Evolutionary conservation across 2,329 filamentous ascomycete genomes (phyloP).

Genomic region (Penicillium olsonii): DNA sequence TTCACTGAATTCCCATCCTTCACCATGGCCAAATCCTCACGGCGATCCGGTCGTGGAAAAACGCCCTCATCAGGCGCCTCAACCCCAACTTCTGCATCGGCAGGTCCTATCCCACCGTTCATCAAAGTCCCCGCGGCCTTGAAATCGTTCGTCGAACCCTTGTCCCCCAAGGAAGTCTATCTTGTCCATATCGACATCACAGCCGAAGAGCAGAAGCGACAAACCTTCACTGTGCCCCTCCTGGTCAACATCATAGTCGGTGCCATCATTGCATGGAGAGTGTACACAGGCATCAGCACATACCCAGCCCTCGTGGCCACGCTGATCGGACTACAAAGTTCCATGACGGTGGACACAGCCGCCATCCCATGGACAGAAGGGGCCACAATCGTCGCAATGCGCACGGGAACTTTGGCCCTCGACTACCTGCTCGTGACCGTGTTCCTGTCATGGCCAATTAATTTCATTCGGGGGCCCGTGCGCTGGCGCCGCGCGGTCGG

Average conservation of each 20-base stretch:
- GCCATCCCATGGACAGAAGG: conserved; percentile 60
- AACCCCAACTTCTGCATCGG: conserved; percentile 33
- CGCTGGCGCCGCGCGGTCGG: conserved; percentile 74
- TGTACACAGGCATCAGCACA: conserved; percentile 68
- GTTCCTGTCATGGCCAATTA: conserved; percentile 71
- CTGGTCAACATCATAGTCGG: conserved; percentile 72
- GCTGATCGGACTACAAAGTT: conserved; percentile 65
- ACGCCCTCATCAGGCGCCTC: conserved; percentile 31
- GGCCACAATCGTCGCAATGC: conserved; percentile 57
- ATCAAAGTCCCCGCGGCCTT: conserved; percentile 64
- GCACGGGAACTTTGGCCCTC: conserved; percentile 67
- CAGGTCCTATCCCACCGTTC: conserved; percentile 65
- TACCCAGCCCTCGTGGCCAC: conserved; percentile 70
- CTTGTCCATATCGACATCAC: conserved; percentile 79
- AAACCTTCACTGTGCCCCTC: conserved; percentile 79
- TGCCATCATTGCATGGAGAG: conserved; percentile 65
- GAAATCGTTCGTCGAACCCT: conserved; percentile 64
- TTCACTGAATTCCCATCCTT: neutral
- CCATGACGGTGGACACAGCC: conserved; percentile 64
- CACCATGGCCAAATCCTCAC: conserved; percentile 40
- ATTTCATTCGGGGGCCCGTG: conserved; percentile 69
- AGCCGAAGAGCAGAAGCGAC: conserved; percentile 70
- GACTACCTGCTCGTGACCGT: conserved; percentile 72
- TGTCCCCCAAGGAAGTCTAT: conserved; percentile 73
- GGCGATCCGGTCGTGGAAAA: conserved; percentile 33